Base-by-base conservation (phyloP, 345 rosid species). In the Gossypium arboreum region DNA sequence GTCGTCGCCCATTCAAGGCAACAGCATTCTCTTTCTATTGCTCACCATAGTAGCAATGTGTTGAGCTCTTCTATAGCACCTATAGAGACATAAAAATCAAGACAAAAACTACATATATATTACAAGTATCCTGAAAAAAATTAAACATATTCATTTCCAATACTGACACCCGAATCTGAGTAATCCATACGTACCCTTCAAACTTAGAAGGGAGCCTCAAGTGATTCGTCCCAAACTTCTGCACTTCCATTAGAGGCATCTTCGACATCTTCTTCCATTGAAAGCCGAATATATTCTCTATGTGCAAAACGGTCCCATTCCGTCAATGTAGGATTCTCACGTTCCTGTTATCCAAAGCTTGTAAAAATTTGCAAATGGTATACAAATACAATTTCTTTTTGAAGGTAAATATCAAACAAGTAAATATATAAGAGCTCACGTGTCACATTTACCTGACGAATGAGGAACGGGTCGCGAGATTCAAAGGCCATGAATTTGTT, bases 291-390 rank as follows among this genome's bases (percentile, higher is more conserved):
- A 77, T 94, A 94, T 85, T 94, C 98, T 84, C 97, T 87, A 81
- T 94, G 97, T 0, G 98, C 98, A 88, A 94, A 94, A 10, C 98
- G 92, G 79, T 94, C 98, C 97, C 98, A 94, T 60, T 94, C 98
- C 24, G 97, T 94, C 92, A 93, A 85, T 62, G 94, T 88, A 13
- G 98, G 98, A 84, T 91, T 92, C 78, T 92, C 98, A 2, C 97
- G 91, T 84, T 94, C 98, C 98, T 94, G 80, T 82, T 70, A 75
- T 43, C 45, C 76, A 15, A 24, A 39, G 43, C 50, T 44, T n/a
- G 63, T 80, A 45, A 34, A 27, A 24, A 13, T 41, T 10, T 24
- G 39, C 4, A 22, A 34, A 44, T 54, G 25, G 43, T 48, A 10
- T 61, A 75, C 9, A 75, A 57, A 12, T 60, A 77, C 22, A 73